These are phyloP conservation scores for Nicotiana benthamiana DNA, from an alignment of 257 asterid genomes.

Conservation along the genomic window DNA sequence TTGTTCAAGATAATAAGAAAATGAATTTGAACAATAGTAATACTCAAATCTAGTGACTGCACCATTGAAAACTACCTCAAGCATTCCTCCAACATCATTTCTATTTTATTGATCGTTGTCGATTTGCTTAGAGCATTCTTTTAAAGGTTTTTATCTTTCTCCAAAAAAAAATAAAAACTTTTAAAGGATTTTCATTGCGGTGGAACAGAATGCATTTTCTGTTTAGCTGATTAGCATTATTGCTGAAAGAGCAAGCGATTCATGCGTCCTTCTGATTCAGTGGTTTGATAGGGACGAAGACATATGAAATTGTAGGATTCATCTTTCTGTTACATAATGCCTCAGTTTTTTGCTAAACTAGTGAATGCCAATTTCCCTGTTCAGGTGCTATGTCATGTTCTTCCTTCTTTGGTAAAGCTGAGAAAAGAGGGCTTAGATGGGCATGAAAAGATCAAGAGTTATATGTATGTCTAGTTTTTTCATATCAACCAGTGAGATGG, in stretches of 20 bases:
- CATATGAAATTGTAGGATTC: not conserved
- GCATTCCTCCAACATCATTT: not conserved
- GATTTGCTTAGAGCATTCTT: not conserved
- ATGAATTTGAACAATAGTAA: not conserved
- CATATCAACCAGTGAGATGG: slow-evolving; percentile 73
- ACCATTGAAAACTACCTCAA: not conserved
- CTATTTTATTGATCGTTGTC: not conserved
- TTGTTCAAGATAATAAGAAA: not conserved
- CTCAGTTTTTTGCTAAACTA: slow-evolving; percentile 1
- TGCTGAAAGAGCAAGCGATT: not conserved
- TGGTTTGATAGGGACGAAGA: not conserved
- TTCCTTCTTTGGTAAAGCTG: slow-evolving; percentile 92
- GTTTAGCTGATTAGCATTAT: not conserved
- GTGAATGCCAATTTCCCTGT: not conserved
- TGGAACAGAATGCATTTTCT: not conserved
- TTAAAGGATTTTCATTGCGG: not conserved
- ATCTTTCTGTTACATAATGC: slow-evolving; percentile 2
- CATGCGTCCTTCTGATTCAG: not conserved
- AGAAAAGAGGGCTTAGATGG: slow-evolving; percentile 99
- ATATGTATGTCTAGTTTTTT: slow-evolving; percentile 90
- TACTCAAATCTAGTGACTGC: not conserved
- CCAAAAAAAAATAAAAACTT: not conserved
- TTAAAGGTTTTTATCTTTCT: not conserved
- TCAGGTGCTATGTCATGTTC: slow-evolving; percentile 78
- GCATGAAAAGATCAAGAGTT: slow-evolving; percentile 98